A percentile compares a stretch with the other conserved stretches of the same genome.
Evolutionary conservation across 305 asterid genomes (phyloP).

Genomic region (Coffea humblotiana): DNA sequence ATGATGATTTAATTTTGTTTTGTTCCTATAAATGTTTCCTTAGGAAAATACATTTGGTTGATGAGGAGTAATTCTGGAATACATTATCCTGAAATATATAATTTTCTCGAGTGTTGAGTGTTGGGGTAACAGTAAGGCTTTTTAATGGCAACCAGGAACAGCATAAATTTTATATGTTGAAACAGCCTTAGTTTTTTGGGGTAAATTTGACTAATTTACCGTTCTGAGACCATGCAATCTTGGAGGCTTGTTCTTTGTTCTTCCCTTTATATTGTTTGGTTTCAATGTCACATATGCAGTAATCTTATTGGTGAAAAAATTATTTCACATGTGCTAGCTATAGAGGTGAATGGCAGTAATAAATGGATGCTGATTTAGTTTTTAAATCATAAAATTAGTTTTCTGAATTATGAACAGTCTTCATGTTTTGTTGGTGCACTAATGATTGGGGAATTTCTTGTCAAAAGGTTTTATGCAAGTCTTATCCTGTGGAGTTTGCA

Average conservation of each 20-base stretch:
- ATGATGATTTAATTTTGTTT: neutral
- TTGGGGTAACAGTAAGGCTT: neutral
- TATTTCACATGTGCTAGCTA: neutral
- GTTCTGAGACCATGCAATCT: neutral
- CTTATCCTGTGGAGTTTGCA: conserved; percentile 93
- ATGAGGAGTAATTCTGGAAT: neutral
- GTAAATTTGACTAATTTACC: neutral
- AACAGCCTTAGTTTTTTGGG: neutral
- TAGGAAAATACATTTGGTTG: neutral
- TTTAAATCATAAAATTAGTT: neutral
- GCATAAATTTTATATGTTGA: neutral
- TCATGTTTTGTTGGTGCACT: neutral
- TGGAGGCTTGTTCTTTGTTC: neutral
- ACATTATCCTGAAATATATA: neutral
- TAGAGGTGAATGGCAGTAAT: neutral
- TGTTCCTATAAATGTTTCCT: conserved; percentile 11
- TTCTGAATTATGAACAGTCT: neutral
- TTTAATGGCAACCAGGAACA: neutral
- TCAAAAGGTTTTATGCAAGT: conserved; percentile 81
- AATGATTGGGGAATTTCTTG: neutral
- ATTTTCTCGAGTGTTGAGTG: neutral
- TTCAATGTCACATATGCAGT: neutral
- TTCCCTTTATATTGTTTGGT: neutral
- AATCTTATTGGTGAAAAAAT: neutral
- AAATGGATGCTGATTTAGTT: neutral